Percentiles rank a stretch among this genome's conserved stretches.
Conservation (phyloP, 257 asterid genomes). For the Solanum peruvianum region DNA sequence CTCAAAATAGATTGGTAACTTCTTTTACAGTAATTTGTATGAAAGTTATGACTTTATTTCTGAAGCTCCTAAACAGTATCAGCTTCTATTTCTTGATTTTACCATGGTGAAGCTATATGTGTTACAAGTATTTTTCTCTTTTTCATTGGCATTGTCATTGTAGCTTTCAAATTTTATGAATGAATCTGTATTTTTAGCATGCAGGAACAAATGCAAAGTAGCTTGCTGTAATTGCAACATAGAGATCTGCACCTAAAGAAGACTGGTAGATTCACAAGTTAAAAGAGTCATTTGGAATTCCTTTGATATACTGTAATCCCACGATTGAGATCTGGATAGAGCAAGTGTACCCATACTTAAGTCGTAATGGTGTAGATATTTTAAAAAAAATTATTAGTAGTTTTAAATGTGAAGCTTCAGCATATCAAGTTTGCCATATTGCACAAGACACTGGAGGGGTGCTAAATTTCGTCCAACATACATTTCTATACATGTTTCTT, state of each 20-base stretch:
- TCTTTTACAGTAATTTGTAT: not conserved
- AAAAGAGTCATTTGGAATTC: not conserved
- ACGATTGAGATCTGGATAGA: no score
- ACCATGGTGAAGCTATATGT: no score
- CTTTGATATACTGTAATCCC: not conserved
- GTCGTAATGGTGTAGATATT: no score
- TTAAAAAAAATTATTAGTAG: no score
- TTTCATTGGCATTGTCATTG: not conserved
- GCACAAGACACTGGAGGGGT: not conserved
- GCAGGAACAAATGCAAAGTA: not conserved
- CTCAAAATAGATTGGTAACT: constrained; percentile 13
- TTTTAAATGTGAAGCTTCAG: not conserved
- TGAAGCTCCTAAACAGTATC: not conserved
- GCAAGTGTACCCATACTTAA: no score
- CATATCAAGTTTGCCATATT: not conserved
- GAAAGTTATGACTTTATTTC: not conserved
- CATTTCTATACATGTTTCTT: not conserved
- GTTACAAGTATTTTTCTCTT: not conserved
- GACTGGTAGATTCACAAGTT: not conserved
- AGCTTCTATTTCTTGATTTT: not conserved
- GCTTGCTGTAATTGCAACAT: not conserved
- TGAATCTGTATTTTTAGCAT: not conserved
- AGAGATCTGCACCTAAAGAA: not conserved
- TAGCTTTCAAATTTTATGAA: not conserved
- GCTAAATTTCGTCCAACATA: not conserved